These are phyloP conservation scores for Arabis hirsuta DNA, from an alignment of 345 rosid species.

Conservation along the genomic window DNA sequence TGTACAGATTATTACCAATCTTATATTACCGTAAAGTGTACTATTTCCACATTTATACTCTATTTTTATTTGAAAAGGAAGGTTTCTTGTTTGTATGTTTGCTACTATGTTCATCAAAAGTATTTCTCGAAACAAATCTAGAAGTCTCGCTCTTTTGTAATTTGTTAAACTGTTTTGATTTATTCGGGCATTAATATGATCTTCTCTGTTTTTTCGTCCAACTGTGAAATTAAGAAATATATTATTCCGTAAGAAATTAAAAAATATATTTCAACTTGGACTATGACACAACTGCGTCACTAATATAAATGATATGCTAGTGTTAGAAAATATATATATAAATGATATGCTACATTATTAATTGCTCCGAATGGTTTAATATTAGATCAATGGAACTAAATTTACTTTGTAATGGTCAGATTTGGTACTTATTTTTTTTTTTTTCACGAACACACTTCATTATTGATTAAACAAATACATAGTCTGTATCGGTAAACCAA, in stretches of 20 bases:
- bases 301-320: neutral
- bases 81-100: constrained; percentile 2
- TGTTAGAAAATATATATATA: neutral
- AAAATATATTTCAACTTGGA: too few relatives aligned
- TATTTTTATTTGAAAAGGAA: neutral
- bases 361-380: neutral
- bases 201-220: neutral
- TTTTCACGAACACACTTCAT: too few relatives aligned
- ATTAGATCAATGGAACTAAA: neutral
- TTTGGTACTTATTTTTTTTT: too few relatives aligned
- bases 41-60: neutral
- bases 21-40: neutral
- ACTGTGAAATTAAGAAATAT: neutral
- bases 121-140: constrained; percentile 3
- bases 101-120: constrained; percentile 13
- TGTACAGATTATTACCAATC: constrained; percentile 3
- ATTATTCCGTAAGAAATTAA: neutral
- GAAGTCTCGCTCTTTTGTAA: constrained; percentile 12
- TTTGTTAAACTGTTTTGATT: constrained; percentile 28
- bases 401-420: neutral
- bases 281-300: neutral
- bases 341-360: neutral
- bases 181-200: neutral
- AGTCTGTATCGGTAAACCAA: too few relatives aligned
- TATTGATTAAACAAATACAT: too few relatives aligned